phyloP scores from a whole-genome alignment of 768 basidiomycete genomes.

The Phaeotremella fagi region DNA sequence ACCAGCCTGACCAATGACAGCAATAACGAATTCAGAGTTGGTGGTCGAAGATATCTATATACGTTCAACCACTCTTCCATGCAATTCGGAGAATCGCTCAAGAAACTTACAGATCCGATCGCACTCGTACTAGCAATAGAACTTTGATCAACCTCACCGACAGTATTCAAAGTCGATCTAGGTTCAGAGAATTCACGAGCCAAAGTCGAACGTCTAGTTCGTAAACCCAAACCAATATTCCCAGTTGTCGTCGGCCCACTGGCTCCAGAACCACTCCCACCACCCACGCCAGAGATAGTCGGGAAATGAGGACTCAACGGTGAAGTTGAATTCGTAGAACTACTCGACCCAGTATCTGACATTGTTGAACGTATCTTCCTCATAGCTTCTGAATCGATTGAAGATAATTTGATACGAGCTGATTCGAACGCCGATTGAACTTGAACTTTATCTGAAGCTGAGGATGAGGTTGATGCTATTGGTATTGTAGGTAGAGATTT shows the following conservation, averaged over 20 bases:
- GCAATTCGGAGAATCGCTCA: too few relatives aligned
- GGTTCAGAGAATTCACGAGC: too few relatives aligned
- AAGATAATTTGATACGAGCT: conserved; percentile 24
- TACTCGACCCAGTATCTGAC: conserved; percentile 16
- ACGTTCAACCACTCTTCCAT: background rate
- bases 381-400: conserved; percentile 38
- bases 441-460: background rate
- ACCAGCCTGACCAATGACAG: conserved; percentile 69
- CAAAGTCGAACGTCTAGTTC: conserved; percentile 23
- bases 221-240: too few relatives aligned
- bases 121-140: too few relatives aligned
- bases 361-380: conserved; percentile 22
- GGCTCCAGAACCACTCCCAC: background rate
- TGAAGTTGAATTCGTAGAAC: conserved; percentile 7
- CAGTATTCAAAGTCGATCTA: too few relatives aligned
- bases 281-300: background rate
- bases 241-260: too few relatives aligned
- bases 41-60: background rate
- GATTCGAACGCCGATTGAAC: conserved; percentile 12
- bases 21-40: conserved; percentile 51
- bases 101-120: too few relatives aligned
- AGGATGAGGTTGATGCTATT: too few relatives aligned
- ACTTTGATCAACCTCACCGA: too few relatives aligned
- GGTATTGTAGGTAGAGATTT: too few relatives aligned
- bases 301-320: conserved; percentile 15